A percentile compares a stretch with the other conserved stretches of the same genome.
These are phyloP conservation scores for Taphrina deformans DNA, from an alignment of 1,139 yeast species.

Conservation along the genomic window DNA sequence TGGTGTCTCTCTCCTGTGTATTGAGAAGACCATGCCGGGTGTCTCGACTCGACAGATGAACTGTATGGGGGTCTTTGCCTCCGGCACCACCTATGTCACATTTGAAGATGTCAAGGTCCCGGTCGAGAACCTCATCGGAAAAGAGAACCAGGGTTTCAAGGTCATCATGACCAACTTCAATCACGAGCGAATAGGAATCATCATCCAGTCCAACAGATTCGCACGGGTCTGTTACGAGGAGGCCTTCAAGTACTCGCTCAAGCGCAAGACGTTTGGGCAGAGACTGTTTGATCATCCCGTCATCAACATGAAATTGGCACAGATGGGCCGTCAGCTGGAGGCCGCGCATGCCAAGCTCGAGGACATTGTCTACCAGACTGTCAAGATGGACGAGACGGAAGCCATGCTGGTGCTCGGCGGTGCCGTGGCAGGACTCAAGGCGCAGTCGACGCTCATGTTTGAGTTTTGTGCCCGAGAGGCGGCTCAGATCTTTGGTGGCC, in stretches of 20 bases:
- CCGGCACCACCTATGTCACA: conserved; percentile 49
- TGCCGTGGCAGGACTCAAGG: conserved; percentile 51
- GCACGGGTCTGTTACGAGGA: conserved; percentile 51
- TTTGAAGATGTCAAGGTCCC: conserved; percentile 53
- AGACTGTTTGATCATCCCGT: conserved; percentile 50
- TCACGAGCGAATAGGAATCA: conserved; percentile 51
- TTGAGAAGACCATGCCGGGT: conserved; percentile 49
- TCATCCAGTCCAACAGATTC: conserved; percentile 49
- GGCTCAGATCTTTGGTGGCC: conserved; percentile 51
- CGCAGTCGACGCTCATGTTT: conserved; percentile 49
- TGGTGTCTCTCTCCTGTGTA: conserved; percentile 49
- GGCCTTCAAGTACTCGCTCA: conserved; percentile 48
- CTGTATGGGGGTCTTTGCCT: conserved; percentile 50
- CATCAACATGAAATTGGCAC: conserved; percentile 51
- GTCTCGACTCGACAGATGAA: conserved; percentile 47
- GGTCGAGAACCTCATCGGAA: conserved; percentile 49
- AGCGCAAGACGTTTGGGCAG: conserved; percentile 51
- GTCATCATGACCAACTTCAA: conserved; percentile 52
- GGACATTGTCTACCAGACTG: conserved; percentile 43
- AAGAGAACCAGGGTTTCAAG: conserved; percentile 51
- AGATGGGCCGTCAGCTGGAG: conserved; percentile 50
- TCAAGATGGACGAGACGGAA: conserved; percentile 45
- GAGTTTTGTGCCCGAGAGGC: conserved; percentile 51
- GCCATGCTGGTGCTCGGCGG: conserved; percentile 49
- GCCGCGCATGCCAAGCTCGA: conserved; percentile 50